Evolutionary conservation across 2,329 filamentous ascomycete species (phyloP).

Genomic region (Trichoderma semiorbis): DNA sequence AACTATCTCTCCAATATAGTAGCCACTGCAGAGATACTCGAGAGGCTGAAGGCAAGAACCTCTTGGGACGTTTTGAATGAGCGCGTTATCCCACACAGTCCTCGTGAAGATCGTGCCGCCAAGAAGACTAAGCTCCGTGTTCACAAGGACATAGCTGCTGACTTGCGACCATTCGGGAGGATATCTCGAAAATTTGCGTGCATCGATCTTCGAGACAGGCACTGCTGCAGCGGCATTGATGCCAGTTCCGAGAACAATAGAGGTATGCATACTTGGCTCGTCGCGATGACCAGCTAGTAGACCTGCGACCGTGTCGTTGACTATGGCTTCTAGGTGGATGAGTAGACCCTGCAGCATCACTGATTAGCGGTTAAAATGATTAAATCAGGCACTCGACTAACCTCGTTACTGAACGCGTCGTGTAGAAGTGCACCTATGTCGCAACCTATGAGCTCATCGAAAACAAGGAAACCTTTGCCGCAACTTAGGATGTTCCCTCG

Average conservation of each 20-base stretch:
- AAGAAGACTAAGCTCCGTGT: not conserved
- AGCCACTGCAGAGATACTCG: not conserved
- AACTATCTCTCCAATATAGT: not conserved
- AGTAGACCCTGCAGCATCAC: not conserved
- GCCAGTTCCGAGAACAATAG: not conserved
- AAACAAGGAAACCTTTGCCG: not conserved
- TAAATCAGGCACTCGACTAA: not conserved
- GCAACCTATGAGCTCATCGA: not conserved
- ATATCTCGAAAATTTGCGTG: not conserved
- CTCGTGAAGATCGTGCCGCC: not conserved
- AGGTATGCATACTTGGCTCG: not conserved
- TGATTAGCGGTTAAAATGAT: no score
- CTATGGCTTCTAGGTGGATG: not conserved
- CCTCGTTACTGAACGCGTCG: not conserved
- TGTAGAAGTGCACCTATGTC: not conserved
- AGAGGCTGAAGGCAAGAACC: not conserved
- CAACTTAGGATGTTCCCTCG: not conserved
- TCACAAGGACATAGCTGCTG: not conserved
- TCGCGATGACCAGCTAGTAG: not conserved
- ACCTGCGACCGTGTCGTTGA: not conserved
- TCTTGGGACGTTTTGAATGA: not conserved
- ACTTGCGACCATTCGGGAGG: not conserved
- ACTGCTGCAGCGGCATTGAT: not conserved
- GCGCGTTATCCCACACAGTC: not conserved
- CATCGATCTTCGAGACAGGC: not conserved